Conservation (phyloP, 768 basidiomycete species). For the Trichaptum fuscoviolaceum region DNA sequence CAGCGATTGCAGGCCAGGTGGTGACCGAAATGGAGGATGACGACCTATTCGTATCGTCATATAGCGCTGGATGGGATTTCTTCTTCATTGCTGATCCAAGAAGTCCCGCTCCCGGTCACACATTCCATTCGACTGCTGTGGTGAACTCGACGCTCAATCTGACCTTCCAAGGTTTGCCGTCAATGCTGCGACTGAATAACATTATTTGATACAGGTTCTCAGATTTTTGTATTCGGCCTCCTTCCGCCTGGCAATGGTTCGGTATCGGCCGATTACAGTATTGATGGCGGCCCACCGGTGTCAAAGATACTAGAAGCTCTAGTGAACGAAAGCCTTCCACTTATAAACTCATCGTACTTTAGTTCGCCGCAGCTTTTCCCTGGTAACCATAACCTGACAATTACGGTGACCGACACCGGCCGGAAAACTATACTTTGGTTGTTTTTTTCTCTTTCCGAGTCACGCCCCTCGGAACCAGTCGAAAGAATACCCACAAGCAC, state of each 20-base stretch:
- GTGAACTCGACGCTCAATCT: not conserved
- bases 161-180: too few relatives aligned
- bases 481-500: too few relatives aligned
- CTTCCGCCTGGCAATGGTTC: not conserved
- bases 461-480: too few relatives aligned
- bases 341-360: not conserved
- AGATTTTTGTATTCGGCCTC: not conserved
- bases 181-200: not conserved
- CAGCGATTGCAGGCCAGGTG: too few relatives aligned
- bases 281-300: not conserved
- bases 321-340: not conserved
- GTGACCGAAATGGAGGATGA: too few relatives aligned
- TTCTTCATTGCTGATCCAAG: not conserved
- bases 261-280: not conserved
- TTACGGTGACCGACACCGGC: not conserved
- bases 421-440: not conserved
- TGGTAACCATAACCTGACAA: not conserved
- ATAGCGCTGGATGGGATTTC: not conserved
- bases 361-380: not conserved
- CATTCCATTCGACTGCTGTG: not conserved
- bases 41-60: too few relatives aligned
- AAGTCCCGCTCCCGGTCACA: not conserved
- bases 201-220: not conserved
- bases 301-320: not conserved
- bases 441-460: too few relatives aligned